Base-by-base conservation (phyloP, 1,284 basidiomycete genomes). In the Violaceomyces palustris region DNA sequence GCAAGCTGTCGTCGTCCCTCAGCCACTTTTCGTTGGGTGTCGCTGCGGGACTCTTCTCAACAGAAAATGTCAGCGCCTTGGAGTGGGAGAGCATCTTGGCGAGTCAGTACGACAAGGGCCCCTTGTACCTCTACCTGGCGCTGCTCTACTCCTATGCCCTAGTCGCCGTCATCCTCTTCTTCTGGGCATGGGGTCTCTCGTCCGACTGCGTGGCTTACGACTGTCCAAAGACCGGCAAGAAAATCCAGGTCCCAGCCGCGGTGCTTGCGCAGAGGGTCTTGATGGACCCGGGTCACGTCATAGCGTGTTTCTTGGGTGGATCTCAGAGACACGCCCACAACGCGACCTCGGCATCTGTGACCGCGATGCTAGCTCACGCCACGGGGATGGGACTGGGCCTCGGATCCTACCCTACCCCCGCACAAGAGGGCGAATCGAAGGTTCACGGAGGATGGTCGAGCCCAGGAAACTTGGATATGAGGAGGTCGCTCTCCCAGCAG, bases 151-250 rank as follows among this genome's bases (percentile, higher is more conserved):
- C 35, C 15, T 47, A 45, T 19, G 33, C 48, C 8, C 19, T 39
- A 4, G 29, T 31, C 7, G 48, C 48, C 10, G 24, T 50, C 19
- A 23, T 50, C 29, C 34, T 50, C 8, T 50, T 50, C 36, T 49
- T 40, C 19, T 50, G 48, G 42, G 48, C 48, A 9, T 50, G 48
- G 48, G 19, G 42, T 18, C 24, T 32, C 25, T 45, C 43, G 12
- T 50, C 48, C 4, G 32, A 40, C 23, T 46, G 24, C 29, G 28
- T 50, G 3, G 24, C 38, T n/a, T 44, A 41, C 31, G 15, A 30
- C 30, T 27, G 46, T 22, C 42, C 42, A 9, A 7, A 6, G 11
- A 30, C 22, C 3, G 37, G 31, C 6, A 14, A 24, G 6, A 5
- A 19, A 6, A 32, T 27, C 22, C 26, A 49, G 23, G 33, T 50